Conservation (phyloP, 1,284 basidiomycete genomes). For the Somion occarium region DNA sequence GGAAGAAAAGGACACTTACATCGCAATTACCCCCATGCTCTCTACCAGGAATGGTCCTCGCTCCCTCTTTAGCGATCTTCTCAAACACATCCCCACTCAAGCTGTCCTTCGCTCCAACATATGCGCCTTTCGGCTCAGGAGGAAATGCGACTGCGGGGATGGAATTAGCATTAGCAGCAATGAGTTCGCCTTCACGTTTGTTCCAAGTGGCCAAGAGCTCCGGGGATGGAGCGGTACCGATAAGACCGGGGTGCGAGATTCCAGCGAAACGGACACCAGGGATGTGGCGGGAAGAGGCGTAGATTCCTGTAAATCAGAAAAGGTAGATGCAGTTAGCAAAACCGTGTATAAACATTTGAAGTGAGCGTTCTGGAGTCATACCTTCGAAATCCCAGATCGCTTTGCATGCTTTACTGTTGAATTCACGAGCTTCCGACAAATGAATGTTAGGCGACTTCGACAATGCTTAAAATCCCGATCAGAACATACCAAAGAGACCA, state of each 20-base stretch:
- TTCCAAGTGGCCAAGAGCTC: slow-evolving; percentile 75
- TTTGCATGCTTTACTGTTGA: slow-evolving; percentile 67
- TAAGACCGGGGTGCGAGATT: slow-evolving; percentile 71
- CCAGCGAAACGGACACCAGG: slow-evolving; percentile 78
- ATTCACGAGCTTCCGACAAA: slow-evolving; percentile 70
- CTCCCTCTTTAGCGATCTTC: slow-evolving; percentile 65
- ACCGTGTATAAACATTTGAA: slow-evolving; percentile 2
- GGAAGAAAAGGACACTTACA: slow-evolving; percentile 32
- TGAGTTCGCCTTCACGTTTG: slow-evolving; percentile 64
- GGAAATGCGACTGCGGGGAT: slow-evolving; percentile 67
- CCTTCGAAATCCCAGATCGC: slow-evolving; percentile 80
- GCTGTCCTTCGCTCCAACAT: slow-evolving; percentile 57
- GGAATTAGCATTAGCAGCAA: slow-evolving; percentile 46
- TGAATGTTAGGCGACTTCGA: background rate
- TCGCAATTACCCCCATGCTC: slow-evolving; percentile 85
- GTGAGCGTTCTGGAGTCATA: slow-evolving; percentile 13
- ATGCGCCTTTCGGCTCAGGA: slow-evolving; percentile 56
- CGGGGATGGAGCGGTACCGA: slow-evolving; percentile 71
- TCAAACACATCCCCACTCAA: slow-evolving; percentile 41
- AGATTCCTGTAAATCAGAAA: slow-evolving; percentile 39
- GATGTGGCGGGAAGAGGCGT: slow-evolving; percentile 69
- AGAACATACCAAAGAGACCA: slow-evolving; percentile 60
- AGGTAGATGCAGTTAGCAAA: background rate
- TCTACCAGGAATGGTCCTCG: slow-evolving; percentile 71
- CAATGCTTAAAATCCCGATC: background rate